Evolutionary conservation across 257 asterid genomes (phyloP).

Genomic region (Solanum corneliomulleri): DNA sequence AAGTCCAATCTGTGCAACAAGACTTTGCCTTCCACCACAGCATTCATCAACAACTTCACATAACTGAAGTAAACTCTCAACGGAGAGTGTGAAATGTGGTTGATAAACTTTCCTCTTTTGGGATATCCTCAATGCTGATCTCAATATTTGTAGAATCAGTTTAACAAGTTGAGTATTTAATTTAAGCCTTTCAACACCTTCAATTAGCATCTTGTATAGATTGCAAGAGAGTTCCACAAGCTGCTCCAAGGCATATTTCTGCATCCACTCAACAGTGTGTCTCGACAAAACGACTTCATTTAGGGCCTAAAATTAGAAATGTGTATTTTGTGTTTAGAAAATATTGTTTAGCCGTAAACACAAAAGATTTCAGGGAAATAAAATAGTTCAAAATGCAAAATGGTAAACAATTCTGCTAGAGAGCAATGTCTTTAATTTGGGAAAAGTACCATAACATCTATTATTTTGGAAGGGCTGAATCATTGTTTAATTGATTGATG

Average conservation of each 20-base stretch:
- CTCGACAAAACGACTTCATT: conserved; percentile 35
- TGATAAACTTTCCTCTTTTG: conserved; percentile 66
- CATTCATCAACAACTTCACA: conserved; percentile 47
- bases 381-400: neutral
- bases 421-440: neutral
- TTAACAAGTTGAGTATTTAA: conserved; percentile 22
- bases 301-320: conserved; percentile 36
- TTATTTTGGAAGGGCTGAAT: neutral
- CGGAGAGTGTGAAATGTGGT: conserved; percentile 64
- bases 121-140: conserved; percentile 55
- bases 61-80: conserved; percentile 41
- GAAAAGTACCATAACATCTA: neutral
- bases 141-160: conserved; percentile 50
- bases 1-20: conserved; percentile 49
- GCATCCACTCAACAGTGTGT: conserved; percentile 63
- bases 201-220: conserved; percentile 49
- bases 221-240: conserved; percentile 68
- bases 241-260: conserved; percentile 68
- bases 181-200: conserved; percentile 20
- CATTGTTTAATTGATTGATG: neutral
- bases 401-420: neutral
- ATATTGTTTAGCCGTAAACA: neutral
- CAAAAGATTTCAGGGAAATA: neutral
- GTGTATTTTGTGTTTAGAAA: neutral
- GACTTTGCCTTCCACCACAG: conserved; percentile 23